Evolutionary conservation across 2,329 filamentous ascomycete genomes (phyloP).

Genomic region (Botrytis porri): DNA sequence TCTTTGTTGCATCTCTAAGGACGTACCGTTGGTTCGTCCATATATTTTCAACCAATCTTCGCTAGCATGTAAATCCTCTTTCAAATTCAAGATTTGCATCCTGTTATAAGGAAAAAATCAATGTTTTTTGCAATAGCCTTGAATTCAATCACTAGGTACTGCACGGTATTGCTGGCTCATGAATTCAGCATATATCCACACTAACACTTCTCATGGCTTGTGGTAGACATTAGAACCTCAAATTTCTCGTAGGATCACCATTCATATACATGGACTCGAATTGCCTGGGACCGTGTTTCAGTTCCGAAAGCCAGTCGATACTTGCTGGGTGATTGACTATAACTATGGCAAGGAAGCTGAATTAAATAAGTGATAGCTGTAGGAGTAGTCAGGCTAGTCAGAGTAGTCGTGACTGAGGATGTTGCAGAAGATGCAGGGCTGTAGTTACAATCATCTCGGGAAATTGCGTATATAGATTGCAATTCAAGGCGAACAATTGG

Average conservation of each 20-base stretch:
- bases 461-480: background rate
- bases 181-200: background rate
- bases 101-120: background rate
- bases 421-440: background rate
- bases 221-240: constrained; percentile 60
- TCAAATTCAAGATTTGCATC: background rate
- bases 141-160: background rate
- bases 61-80: background rate
- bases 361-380: constrained; percentile 56
- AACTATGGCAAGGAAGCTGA: constrained; percentile 52
- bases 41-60: background rate
- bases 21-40: background rate
- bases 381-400: constrained; percentile 57
- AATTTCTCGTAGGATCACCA: constrained; percentile 51
- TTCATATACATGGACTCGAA: constrained; percentile 59
- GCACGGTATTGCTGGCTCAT: background rate
- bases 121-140: background rate
- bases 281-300: constrained; percentile 53
- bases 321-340: constrained; percentile 16
- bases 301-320: constrained; percentile 33
- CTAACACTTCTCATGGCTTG: constrained; percentile 39
- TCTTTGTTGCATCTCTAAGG: background rate
- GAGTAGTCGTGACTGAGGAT: constrained; percentile 47
- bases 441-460: background rate
- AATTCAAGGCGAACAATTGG: background rate